Evolutionary conservation across 768 basidiomycete genomes (phyloP).

Genomic region (Mycena epipterygia): DNA sequence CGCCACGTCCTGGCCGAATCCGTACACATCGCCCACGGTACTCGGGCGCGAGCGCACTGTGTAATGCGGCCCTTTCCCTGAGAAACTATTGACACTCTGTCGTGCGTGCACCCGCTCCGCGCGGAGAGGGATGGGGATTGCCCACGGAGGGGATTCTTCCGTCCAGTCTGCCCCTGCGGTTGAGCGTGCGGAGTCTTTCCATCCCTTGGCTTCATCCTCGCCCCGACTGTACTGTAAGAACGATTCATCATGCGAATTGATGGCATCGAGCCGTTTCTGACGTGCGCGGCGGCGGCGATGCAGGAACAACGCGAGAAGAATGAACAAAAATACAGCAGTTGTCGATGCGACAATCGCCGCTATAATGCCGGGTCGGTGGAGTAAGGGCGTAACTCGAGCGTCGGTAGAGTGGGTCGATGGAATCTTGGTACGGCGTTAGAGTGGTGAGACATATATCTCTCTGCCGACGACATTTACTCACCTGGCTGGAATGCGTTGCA

Average conservation of each 20-base stretch:
- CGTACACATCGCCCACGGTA: conserved; percentile 5
- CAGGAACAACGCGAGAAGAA: not conserved
- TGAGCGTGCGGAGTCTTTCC: not conserved
- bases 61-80: conserved; percentile 14
- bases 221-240: not conserved
- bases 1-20: conserved; percentile 26
- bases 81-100: not conserved
- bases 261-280: not conserved
- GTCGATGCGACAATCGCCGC: conserved; percentile 8
- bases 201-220: not conserved
- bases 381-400: not conserved
- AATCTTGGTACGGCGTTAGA: not conserved
- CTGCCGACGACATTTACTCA: not conserved
- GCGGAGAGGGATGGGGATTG: not conserved
- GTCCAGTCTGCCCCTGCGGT: not conserved
- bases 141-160: not conserved
- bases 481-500: too few relatives aligned
- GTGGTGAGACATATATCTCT: not conserved
- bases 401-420: not conserved
- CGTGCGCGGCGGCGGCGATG: conserved; percentile 6
- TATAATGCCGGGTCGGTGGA: conserved; percentile 7
- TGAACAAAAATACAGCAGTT: not conserved
- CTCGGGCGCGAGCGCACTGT: conserved; percentile 17
- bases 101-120: not conserved
- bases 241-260: not conserved